These are phyloP conservation scores for Phytophthora pistaciae DNA, from an alignment of 352 stramenopile genomes.

Conservation along the genomic window DNA sequence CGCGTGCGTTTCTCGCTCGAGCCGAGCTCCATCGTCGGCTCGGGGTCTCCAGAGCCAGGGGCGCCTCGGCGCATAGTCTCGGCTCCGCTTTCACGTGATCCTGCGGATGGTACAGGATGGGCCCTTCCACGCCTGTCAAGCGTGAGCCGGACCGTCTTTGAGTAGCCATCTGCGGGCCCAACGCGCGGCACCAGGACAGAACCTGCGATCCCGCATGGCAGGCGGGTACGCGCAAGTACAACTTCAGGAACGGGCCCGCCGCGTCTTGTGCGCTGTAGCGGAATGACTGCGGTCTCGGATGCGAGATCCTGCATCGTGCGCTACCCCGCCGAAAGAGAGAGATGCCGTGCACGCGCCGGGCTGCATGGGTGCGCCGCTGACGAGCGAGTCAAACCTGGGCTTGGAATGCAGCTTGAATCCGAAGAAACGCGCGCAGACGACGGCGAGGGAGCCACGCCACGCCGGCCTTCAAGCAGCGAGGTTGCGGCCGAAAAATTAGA, in stretches of 20 bases:
- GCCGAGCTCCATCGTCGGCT: conserved; percentile 17
- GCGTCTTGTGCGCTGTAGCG: conserved; percentile 16
- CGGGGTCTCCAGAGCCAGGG: conserved; percentile 24
- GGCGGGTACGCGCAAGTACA: conserved; percentile 13
- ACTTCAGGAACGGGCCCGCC: conserved; percentile 28
- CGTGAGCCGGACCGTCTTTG: conserved; percentile 22
- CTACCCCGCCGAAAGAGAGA: conserved; percentile 24
- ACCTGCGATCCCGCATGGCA: conserved; percentile 24
- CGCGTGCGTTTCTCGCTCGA: conserved; percentile 15
- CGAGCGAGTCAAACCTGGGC: conserved; percentile 8
- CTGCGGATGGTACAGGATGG: conserved; percentile 4
- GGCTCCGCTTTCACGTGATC: conserved; percentile 18
- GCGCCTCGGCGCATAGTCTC: conserved; percentile 27
- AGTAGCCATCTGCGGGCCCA: conserved; percentile 29
- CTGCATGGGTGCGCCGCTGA: conserved; percentile 9
- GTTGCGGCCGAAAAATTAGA: neutral
- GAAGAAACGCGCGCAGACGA: conserved; percentile 16
- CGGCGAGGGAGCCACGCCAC: neutral
- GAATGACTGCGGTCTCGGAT: conserved; percentile 21
- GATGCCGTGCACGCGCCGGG: conserved; percentile 21
- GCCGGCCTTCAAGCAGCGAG: neutral
- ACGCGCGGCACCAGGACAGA: conserved; percentile 12
- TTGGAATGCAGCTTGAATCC: neutral
- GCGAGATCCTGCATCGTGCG: conserved; percentile 1
- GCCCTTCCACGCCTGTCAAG: conserved; percentile 21